phyloP scores from a whole-genome alignment of 1,284 basidiomycete genomes.

The Cryptococcus sp. region DNA sequence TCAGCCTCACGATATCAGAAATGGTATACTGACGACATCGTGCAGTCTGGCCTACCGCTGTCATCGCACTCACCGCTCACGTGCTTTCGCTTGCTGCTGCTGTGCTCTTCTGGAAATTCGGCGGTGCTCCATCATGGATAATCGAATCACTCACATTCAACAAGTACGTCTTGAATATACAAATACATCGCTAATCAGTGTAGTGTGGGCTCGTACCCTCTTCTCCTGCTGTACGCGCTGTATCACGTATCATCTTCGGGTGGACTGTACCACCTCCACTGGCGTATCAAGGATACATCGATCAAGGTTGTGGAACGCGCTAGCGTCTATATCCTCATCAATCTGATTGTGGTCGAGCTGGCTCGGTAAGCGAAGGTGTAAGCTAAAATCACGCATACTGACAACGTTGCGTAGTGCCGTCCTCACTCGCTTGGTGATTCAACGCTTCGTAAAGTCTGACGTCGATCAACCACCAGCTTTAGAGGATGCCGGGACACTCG shows the following conservation, averaged over 20 bases:
- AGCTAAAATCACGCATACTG: not conserved
- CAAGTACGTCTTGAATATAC: conserved; percentile 32
- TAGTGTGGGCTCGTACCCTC: conserved; percentile 44
- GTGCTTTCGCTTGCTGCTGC: conserved; percentile 29
- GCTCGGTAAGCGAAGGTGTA: conserved; percentile 24
- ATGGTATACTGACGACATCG: conserved; percentile 1
- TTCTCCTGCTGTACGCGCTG: conserved; percentile 37
- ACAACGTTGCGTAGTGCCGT: not conserved
- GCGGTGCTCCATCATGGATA: conserved; percentile 35
- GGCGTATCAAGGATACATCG: conserved; percentile 34
- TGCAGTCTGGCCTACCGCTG: conserved; percentile 41
- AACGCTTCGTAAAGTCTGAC: no score
- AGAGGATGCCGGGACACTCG: no score
- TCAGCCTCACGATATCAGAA: not conserved
- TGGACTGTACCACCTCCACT: conserved; percentile 36
- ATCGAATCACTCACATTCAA: conserved; percentile 39
- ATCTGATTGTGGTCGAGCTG: conserved; percentile 33
- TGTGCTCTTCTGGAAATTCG: conserved; percentile 27
- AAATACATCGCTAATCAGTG: no score
- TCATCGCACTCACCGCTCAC: conserved; percentile 40
- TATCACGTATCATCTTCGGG: conserved; percentile 22
- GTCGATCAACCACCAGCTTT: no score
- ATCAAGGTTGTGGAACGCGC: conserved; percentile 26
- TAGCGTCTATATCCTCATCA: conserved; percentile 38
- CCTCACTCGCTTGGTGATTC: conserved; percentile 3